phyloP scores from a whole-genome alignment of 2,329 filamentous ascomycete species.

The Xylariaceae sp. region DNA sequence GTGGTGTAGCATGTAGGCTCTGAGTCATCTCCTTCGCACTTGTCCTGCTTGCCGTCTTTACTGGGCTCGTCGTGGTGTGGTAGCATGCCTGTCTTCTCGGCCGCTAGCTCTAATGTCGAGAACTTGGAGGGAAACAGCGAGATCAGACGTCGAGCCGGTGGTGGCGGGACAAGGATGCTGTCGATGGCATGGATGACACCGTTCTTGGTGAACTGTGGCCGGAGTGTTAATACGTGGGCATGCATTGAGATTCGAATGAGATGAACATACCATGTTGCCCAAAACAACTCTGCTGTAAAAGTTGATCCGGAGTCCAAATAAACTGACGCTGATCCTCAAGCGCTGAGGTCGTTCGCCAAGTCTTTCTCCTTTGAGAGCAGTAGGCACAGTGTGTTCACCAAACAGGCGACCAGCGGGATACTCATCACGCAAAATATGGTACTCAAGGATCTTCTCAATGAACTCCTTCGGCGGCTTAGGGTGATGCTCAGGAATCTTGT shows the following conservation, averaged over 20 bases:
- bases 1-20: constrained; percentile 38
- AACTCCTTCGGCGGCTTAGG: constrained; percentile 64
- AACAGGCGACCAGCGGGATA: constrained; percentile 65
- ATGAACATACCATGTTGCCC: constrained; percentile 59
- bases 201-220: constrained; percentile 60
- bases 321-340: constrained; percentile 60
- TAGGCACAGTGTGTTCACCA: constrained; percentile 67
- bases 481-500: constrained; percentile 46
- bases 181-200: constrained; percentile 77
- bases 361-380: constrained; percentile 51
- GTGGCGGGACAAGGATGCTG: constrained; percentile 70
- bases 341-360: constrained; percentile 67
- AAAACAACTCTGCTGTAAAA: constrained; percentile 67
- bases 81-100: constrained; percentile 67
- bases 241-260: neutral
- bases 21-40: neutral
- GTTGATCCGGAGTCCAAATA: constrained; percentile 65
- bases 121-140: constrained; percentile 69
- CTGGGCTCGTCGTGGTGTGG: constrained; percentile 13
- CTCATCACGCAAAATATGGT: constrained; percentile 66
- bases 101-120: constrained; percentile 70
- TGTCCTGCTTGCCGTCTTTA: neutral
- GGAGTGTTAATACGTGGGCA: neutral
- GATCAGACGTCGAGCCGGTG: constrained; percentile 45
- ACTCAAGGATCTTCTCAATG: constrained; percentile 62